Conservation (phyloP, 805 yeast species). For the Monosporozyma aquatica region DNA sequence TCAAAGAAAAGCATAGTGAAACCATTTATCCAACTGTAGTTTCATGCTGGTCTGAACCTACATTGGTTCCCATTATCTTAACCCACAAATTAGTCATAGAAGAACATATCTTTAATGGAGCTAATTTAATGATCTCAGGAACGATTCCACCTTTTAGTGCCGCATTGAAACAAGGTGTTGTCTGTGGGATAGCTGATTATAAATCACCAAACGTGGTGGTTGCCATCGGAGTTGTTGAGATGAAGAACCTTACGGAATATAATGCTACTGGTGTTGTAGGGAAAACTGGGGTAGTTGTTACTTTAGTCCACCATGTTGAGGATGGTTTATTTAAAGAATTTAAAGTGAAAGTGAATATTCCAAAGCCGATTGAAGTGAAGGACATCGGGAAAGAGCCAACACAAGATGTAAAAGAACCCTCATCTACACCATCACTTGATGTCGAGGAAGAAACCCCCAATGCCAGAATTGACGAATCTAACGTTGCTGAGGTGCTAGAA, state of each 20-base stretch:
- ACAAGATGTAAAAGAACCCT: no score
- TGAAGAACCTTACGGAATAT: conserved; percentile 37
- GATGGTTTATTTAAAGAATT: conserved; percentile 54
- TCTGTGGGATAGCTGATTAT: conserved; percentile 65
- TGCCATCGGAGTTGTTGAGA: conserved; percentile 60
- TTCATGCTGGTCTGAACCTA: conserved; percentile 63
- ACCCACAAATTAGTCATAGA: conserved; percentile 72
- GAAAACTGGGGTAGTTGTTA: conserved; percentile 69
- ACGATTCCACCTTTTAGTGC: conserved; percentile 48
- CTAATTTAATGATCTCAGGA: conserved; percentile 74
- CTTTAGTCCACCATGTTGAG: conserved; percentile 53
- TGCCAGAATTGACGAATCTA: conserved; percentile 15
- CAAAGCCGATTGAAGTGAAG: conserved; percentile 27
- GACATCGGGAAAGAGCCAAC: no score
- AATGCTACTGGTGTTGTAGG: conserved; percentile 41
- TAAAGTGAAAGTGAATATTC: conserved; percentile 38
- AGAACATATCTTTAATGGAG: conserved; percentile 57
- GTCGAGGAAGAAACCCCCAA: conserved; percentile 5
- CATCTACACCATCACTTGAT: conserved; percentile 4
- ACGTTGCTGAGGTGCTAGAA: conserved; percentile 32
- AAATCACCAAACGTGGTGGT: conserved; percentile 51
- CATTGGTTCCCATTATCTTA: conserved; percentile 51
- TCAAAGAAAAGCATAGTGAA: conserved; percentile 47
- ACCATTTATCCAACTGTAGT: conserved; percentile 59
- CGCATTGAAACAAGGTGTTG: conserved; percentile 38